Evolutionary conservation across 768 basidiomycete species (phyloP), one percentile per base, ranked within the genome.

Genomic region (Leccinum subgranulosum): DNA sequence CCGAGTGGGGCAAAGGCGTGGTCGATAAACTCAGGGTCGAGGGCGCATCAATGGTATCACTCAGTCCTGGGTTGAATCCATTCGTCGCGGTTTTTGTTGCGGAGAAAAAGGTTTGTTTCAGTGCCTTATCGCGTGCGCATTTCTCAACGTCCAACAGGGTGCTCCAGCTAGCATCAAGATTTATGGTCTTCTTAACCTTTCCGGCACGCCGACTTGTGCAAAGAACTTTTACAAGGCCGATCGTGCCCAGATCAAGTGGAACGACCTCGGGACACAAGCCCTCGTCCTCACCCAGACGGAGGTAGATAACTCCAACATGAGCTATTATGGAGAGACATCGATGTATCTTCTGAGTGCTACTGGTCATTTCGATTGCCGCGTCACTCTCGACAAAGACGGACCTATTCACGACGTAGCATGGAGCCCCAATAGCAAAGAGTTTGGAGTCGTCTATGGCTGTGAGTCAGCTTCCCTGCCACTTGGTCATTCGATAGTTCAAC

Each of bases 221-320:
- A 98, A 98, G 78, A 87, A 84, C 8, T 98, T 98, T 73, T 98
- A 84, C 84, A 97, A 97, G 77, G 94, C 94, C 1, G 94, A 98
- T 76, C 87, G 89, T 49, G 84, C 92, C 4, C 84, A 84, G 66
- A 87, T 99, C 74, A 98, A 98, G 75, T 99, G 96, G 96, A 98
- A 98, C 68, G 85, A 84, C 8, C 83, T 94, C 17, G 97, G 96
- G 19, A 96, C 94, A 0, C 92, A 92, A 67, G 89, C 95, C 2
- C 78, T 99, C 55, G 81, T 98, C 58, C 75, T 98, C 36, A 95
- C 96, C 0, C 93, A 95, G 68, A 96, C 95, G 4, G 97, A 99
- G 66, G 95, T 98, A 53, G 96, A 99, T 69, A 92, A 92, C 70
- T 88, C 92, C 48, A 96, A 96, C 73, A 97, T 92, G 82, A 94